These are phyloP conservation scores for Aegle marmelos DNA, from an alignment of 345 rosid genomes.

Conservation along the genomic window DNA sequence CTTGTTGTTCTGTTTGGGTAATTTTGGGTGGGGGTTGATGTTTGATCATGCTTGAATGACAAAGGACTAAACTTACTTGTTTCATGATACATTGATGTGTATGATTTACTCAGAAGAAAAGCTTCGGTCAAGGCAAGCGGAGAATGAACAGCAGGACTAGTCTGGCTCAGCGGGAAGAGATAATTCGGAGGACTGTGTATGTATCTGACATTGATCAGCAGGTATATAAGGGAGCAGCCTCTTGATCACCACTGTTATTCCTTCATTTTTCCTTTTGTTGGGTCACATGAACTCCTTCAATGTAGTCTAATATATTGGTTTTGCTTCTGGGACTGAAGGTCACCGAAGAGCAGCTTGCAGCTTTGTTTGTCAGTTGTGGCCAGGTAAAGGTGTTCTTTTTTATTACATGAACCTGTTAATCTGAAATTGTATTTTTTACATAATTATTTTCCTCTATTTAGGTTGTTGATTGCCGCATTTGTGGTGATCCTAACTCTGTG, in stretches of 20 bases:
- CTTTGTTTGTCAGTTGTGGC: constrained; percentile 74
- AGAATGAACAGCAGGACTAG: constrained; percentile 72
- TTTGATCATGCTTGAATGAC: background rate
- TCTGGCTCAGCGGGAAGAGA: constrained; percentile 88
- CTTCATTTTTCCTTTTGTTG: background rate
- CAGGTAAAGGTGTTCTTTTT: constrained; percentile 51
- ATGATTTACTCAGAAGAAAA: constrained; percentile 56
- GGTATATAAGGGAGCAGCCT: constrained; percentile 34
- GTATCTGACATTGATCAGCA: constrained; percentile 96
- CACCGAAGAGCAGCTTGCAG: constrained; percentile 97
- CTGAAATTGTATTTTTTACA: background rate
- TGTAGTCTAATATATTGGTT: background rate
- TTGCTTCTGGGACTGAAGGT: constrained; percentile 42
- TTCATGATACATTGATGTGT: constrained; percentile 3
- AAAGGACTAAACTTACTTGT: background rate
- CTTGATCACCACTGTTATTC: background rate
- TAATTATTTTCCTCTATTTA: constrained; percentile 20
- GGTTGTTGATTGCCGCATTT: constrained; percentile 97
- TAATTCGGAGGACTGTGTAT: constrained; percentile 81
- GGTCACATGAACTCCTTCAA: background rate
- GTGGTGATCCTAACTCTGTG: constrained; percentile 94
- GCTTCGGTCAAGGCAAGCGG: constrained; percentile 63
- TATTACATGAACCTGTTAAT: background rate
- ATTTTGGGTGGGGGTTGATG: background rate
- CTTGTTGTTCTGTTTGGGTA: background rate